These are phyloP conservation scores for Aspergillus viridinutans DNA, from an alignment of 2,329 filamentous ascomycete species.

Conservation along the genomic window DNA sequence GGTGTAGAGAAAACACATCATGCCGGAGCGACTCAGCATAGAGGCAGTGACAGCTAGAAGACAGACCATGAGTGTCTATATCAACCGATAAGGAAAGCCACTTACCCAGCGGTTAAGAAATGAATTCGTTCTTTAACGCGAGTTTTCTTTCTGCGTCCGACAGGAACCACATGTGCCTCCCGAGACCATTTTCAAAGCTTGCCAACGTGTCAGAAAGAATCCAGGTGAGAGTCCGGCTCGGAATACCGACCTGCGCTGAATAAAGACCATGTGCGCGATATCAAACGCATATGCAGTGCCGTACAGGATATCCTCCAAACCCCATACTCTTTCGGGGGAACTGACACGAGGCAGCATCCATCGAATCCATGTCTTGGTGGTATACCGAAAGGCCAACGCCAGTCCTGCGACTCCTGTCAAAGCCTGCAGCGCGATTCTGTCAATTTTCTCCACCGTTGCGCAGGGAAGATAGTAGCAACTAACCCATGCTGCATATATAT, in stretches of 20 bases:
- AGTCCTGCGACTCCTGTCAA: constrained; percentile 16
- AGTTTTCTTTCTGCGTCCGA: constrained; percentile 16
- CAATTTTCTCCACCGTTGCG: not conserved
- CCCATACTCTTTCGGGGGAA: constrained; percentile 30
- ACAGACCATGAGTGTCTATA: constrained; percentile 10
- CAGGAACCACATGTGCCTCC: constrained; percentile 31
- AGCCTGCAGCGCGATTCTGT: constrained; percentile 5
- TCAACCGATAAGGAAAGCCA: too few relatives aligned
- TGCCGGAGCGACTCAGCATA: constrained; percentile 34
- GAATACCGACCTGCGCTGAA: constrained; percentile 28
- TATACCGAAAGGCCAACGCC: constrained; percentile 11
- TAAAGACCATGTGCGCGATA: constrained; percentile 27
- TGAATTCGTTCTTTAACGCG: constrained; percentile 27
- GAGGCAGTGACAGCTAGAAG: constrained; percentile 27
- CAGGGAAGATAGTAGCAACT: too few relatives aligned
- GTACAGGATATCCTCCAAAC: constrained; percentile 31
- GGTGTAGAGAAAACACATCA: constrained; percentile 35
- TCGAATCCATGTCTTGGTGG: constrained; percentile 28
- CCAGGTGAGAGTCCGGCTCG: too few relatives aligned
- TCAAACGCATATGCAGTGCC: constrained; percentile 27
- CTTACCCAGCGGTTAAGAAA: constrained; percentile 22
- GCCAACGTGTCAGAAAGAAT: not conserved
- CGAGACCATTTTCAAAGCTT: constrained; percentile 29
- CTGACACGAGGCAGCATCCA: constrained; percentile 30
- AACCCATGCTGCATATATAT: too few relatives aligned